Percentiles rank a stretch among this genome's conserved stretches.
Conservation (phyloP, 176 grass and related monocot genomes). For the Cocos nucifera region DNA sequence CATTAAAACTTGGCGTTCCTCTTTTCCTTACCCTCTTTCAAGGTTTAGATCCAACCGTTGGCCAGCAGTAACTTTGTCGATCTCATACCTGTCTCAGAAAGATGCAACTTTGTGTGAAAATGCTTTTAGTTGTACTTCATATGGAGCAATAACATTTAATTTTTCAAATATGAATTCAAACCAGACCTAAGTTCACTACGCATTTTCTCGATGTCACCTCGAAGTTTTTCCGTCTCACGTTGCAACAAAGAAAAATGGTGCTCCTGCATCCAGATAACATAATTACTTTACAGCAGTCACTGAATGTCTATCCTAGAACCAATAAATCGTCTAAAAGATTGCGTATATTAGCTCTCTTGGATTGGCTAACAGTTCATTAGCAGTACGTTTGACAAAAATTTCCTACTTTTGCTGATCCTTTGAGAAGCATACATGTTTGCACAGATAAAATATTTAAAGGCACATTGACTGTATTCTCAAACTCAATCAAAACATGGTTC, state of each 20-base stretch:
- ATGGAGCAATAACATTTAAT: no score
- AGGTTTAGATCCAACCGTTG: conserved; percentile 97
- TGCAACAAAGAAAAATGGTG: conserved; percentile 86
- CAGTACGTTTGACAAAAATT: no score
- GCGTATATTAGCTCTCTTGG: no score
- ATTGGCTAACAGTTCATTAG: no score
- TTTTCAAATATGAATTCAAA: conserved; percentile 17
- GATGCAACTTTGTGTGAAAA: conserved; percentile 21
- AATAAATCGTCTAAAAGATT: no score
- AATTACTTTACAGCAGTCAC: neutral
- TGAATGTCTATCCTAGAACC: no score
- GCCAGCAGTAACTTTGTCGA: conserved; percentile 94
- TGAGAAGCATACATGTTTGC: no score
- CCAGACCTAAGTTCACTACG: conserved; percentile 82
- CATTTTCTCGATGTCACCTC: conserved; percentile 88
- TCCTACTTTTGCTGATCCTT: no score
- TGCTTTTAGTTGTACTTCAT: neutral
- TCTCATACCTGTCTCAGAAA: conserved; percentile 59
- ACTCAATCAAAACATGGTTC: no score
- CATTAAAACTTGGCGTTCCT: neutral
- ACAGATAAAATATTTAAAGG: no score
- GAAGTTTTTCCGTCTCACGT: conserved; percentile 89
- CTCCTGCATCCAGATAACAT: conserved; percentile 42
- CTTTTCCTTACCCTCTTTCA: conserved; percentile 75
- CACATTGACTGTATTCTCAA: no score